Conservation (phyloP, 192 early-diverging fungal genomes). For the Chytriomyces sp. region DNA sequence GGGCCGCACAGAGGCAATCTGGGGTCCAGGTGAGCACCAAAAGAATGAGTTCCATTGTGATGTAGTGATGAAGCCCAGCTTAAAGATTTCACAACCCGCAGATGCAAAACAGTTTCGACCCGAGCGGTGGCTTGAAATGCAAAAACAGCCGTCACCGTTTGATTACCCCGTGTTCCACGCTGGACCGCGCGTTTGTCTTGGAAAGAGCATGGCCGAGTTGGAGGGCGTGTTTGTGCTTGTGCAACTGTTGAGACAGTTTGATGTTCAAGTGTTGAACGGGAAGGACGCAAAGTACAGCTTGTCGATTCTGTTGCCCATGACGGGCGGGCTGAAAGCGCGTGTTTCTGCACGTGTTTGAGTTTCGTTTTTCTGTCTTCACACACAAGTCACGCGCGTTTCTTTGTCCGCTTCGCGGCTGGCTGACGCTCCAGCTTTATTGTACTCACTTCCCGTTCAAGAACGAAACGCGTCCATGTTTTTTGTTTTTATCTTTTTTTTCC, state of each 20-base stretch:
- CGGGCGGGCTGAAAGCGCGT: not conserved
- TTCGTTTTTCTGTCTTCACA: not conserved
- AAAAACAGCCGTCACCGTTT: slow-evolving; percentile 32
- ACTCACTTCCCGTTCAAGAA: not conserved
- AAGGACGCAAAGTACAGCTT: slow-evolving; percentile 25
- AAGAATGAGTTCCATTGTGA: too few species aligned
- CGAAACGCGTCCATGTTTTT: not conserved
- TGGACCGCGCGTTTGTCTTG: slow-evolving; percentile 57
- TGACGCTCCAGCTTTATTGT: too few species aligned
- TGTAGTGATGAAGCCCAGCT: too few species aligned
- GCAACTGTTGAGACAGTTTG: slow-evolving; percentile 28
- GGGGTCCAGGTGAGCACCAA: too few species aligned
- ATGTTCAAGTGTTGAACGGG: slow-evolving; percentile 19
- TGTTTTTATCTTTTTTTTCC: too few species aligned
- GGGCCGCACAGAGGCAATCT: slow-evolving; percentile 50
- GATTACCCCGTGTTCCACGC: slow-evolving; percentile 65
- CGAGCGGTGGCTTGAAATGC: slow-evolving; percentile 33
- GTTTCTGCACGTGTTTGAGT: not conserved
- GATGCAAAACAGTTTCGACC: slow-evolving; percentile 37
- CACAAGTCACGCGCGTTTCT: too few species aligned
- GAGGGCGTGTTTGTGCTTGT: slow-evolving; percentile 46
- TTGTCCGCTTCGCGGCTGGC: too few species aligned
- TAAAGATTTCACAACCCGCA: too few species aligned
- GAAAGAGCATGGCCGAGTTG: slow-evolving; percentile 47
- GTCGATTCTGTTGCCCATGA: slow-evolving; percentile 35